Percentiles rank a stretch among this genome's conserved stretches.
phyloP scores from a whole-genome alignment of 192 early-diverging fungal genomes.

The Jimgerdemannia lactiflua region DNA sequence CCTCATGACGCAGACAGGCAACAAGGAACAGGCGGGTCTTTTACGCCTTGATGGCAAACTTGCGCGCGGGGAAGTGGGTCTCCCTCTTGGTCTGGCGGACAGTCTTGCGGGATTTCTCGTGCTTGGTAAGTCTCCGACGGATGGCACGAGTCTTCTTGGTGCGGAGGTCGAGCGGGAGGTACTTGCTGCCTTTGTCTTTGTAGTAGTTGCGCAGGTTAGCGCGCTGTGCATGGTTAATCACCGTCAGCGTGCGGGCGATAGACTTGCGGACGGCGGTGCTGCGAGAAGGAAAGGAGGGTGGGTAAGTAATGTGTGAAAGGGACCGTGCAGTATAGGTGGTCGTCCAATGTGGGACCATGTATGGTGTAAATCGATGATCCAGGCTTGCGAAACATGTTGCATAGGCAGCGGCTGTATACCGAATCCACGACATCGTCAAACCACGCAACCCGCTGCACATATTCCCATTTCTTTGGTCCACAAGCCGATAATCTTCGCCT shows the following conservation, averaged over 20 bases:
- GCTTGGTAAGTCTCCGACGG: slow-evolving; percentile 88
- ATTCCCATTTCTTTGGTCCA: too few relatives aligned
- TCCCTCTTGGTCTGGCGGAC: slow-evolving; percentile 87
- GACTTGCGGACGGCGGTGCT: slow-evolving; percentile 84
- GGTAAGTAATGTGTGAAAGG: too few relatives aligned
- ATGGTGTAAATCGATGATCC: too few relatives aligned
- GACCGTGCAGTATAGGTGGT: too few relatives aligned
- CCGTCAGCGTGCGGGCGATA: slow-evolving; percentile 93
- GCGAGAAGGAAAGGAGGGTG: too few relatives aligned
- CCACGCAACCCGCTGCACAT: too few relatives aligned
- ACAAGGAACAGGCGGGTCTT: slow-evolving; percentile 11
- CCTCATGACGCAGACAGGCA: too few relatives aligned
- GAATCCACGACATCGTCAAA: too few relatives aligned
- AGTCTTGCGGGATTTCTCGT: slow-evolving; percentile 82
- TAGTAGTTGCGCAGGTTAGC: slow-evolving; percentile 87
- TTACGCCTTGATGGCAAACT: slow-evolving; percentile 89
- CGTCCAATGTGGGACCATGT: too few relatives aligned
- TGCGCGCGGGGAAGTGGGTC: slow-evolving; percentile 87
- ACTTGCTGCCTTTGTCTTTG: slow-evolving; percentile 95
- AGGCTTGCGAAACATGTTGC: too few relatives aligned
- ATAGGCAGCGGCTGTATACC: too few relatives aligned
- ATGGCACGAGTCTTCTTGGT: slow-evolving; percentile 99
- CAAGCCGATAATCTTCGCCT: too few relatives aligned
- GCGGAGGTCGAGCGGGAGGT: slow-evolving; percentile 94
- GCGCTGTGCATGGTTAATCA: slow-evolving; percentile 92